Evolutionary conservation across 768 basidiomycete species (phyloP).

Genomic region (Scleroderma citrinum): DNA sequence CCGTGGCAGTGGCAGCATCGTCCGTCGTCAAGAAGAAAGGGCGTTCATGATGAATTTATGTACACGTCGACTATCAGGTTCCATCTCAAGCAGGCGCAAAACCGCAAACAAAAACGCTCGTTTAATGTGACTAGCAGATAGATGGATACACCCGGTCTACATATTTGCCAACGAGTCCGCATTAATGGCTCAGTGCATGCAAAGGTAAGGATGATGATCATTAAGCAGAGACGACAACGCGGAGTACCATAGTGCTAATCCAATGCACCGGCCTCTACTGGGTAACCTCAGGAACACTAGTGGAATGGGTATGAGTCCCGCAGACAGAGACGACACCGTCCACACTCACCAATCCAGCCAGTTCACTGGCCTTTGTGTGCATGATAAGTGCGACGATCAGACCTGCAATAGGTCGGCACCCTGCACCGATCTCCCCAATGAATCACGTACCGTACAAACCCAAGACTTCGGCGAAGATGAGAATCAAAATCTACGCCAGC

Average conservation of each 20-base stretch:
- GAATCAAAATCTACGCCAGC: conserved; percentile 74
- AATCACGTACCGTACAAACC: conserved; percentile 71
- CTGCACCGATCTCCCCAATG: background rate
- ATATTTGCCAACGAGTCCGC: no score
- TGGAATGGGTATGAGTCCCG: background rate
- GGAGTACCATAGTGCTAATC: no score
- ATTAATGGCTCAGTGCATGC: no score
- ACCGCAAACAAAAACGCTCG: background rate
- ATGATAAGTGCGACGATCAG: conserved; percentile 95
- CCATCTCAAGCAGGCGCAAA: background rate
- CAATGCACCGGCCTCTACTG: no score
- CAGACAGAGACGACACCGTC: background rate
- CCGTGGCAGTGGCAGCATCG: conserved; percentile 10
- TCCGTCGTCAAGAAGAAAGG: background rate
- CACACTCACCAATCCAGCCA: conserved; percentile 13
- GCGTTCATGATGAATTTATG: background rate
- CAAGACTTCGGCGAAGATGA: conserved; percentile 95
- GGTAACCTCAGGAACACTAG: conserved; percentile 20
- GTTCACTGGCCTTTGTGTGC: conserved; percentile 61
- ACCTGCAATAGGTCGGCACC: conserved; percentile 30
- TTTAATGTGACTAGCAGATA: background rate
- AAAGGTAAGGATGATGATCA: no score
- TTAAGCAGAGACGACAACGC: no score
- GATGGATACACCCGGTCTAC: no score
- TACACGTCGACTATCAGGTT: background rate